A percentile compares a stretch with the other conserved stretches of the same genome.
Conservation (phyloP, 495 filamentous ascomycete genomes). For the Immersiella caudata region DNA sequence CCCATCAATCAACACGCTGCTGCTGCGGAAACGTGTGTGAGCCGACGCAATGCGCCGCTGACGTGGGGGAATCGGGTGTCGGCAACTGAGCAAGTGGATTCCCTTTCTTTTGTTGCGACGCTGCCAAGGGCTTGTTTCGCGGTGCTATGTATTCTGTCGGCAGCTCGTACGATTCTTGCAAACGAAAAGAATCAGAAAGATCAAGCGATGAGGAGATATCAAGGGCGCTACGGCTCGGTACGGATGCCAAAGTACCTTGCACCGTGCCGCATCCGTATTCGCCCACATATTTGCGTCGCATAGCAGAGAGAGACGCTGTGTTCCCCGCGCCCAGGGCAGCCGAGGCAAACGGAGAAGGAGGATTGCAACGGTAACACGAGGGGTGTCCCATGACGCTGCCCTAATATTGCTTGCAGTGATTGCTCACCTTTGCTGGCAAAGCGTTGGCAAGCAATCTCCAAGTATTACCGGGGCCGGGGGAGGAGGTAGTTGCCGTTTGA, state of each 20-base stretch:
- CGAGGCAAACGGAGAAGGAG: constrained; percentile 5
- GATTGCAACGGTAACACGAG: not conserved
- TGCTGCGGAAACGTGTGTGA: not conserved
- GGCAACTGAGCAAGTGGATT: constrained; percentile 3
- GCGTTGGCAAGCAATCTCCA: not conserved
- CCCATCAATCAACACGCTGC: not conserved
- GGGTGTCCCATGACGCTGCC: constrained; percentile 5
- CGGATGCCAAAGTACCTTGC: not conserved
- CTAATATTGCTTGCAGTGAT: not conserved
- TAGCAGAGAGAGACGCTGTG: not conserved
- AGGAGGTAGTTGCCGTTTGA: not conserved
- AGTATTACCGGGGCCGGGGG: not conserved
- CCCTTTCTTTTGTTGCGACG: not conserved
- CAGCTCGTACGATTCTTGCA: not conserved
- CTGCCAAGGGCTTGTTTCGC: not conserved
- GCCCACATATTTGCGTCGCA: not conserved
- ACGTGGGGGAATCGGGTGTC: not conserved
- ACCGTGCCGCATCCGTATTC: not conserved
- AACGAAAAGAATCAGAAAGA: not conserved
- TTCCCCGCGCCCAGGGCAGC: constrained; percentile 1
- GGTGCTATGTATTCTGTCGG: not conserved
- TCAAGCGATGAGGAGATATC: not conserved
- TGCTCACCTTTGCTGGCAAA: not conserved
- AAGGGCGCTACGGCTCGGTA: not conserved
- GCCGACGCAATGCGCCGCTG: not conserved